A percentile compares a stretch with the other conserved stretches of the same genome.
Evolutionary conservation across 2,329 filamentous ascomycete genomes (phyloP).

Genomic region (Colletotrichum camelliae): DNA sequence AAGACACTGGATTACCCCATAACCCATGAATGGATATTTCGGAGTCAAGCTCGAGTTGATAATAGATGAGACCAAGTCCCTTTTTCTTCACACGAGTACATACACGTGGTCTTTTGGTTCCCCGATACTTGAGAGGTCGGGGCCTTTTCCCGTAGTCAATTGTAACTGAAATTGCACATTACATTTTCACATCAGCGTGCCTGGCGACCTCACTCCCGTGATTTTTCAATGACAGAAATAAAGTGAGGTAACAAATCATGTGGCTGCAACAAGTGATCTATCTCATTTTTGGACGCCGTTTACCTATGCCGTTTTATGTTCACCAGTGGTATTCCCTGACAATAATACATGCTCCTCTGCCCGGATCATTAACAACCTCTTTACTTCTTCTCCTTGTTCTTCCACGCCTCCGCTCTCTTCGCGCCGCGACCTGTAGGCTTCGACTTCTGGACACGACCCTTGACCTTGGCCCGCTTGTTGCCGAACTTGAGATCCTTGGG

Average conservation of each 20-base stretch:
- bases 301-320: background rate
- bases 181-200: background rate
- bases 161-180: background rate
- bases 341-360: background rate
- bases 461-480: slow-evolving; percentile 55
- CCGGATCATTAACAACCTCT: background rate
- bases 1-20: slow-evolving; percentile 20
- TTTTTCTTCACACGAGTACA: slow-evolving; percentile 12
- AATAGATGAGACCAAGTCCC: slow-evolving; percentile 22
- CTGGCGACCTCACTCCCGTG: background rate
- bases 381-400: slow-evolving; percentile 38
- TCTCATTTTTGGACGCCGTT: background rate
- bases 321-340: background rate
- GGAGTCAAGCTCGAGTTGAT: slow-evolving; percentile 21
- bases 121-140: background rate
- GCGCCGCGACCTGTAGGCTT: slow-evolving; percentile 44
- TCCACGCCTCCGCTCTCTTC: slow-evolving; percentile 49
- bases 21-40: slow-evolving; percentile 22
- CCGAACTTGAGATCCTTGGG: slow-evolving; percentile 67
- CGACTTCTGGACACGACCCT: slow-evolving; percentile 43
- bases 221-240: background rate
- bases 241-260: background rate
- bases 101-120: background rate
- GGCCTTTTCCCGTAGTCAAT: slow-evolving; percentile 3
- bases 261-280: background rate